These are phyloP conservation scores for Tarenaya hassleriana DNA, from an alignment of 345 rosid genomes.

Conservation along the genomic window DNA sequence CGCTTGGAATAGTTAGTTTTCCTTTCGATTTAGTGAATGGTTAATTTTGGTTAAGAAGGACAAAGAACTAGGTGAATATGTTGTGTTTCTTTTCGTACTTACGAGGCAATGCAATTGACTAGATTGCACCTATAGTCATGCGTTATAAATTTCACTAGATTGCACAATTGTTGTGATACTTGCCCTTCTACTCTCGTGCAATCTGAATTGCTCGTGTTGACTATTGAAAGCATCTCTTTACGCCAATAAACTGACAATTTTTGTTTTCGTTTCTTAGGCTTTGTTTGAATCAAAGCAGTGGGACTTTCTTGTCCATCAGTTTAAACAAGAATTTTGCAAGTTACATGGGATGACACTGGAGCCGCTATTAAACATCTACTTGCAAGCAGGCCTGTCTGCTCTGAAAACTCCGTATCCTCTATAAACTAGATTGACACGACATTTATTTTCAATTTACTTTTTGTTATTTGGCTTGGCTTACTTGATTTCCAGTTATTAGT, in stretches of 20 bases:
- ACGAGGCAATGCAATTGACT: too few species aligned
- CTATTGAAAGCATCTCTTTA: conserved; percentile 3
- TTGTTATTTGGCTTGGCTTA: too few species aligned
- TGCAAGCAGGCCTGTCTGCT: conserved; percentile 96
- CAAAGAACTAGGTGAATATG: too few species aligned
- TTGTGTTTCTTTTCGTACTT: too few species aligned
- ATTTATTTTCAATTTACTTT: too few species aligned
- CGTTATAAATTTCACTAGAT: too few species aligned
- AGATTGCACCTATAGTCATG: too few species aligned
- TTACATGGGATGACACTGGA: conserved; percentile 93
- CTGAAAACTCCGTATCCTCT: conserved; percentile 89
- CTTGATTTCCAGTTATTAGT: too few species aligned
- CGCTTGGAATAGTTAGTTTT: too few species aligned
- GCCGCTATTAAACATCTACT: conserved; percentile 80
- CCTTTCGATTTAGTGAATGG: too few species aligned
- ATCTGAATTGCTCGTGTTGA: not conserved
- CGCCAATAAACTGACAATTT: conserved; percentile 8
- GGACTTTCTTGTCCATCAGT: conserved; percentile 84
- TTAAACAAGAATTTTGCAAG: conserved; percentile 88
- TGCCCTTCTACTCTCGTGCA: conserved; percentile 2
- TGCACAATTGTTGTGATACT: too few species aligned
- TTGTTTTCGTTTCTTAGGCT: conserved; percentile 49
- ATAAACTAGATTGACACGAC: conserved; percentile 16
- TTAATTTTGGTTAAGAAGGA: too few species aligned
- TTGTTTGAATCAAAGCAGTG: conserved; percentile 87